Evolutionary conservation across 2,329 filamentous ascomycete species (phyloP), one percentile per base, ranked within the genome.

Genomic region (Cladosporium sp.): DNA sequence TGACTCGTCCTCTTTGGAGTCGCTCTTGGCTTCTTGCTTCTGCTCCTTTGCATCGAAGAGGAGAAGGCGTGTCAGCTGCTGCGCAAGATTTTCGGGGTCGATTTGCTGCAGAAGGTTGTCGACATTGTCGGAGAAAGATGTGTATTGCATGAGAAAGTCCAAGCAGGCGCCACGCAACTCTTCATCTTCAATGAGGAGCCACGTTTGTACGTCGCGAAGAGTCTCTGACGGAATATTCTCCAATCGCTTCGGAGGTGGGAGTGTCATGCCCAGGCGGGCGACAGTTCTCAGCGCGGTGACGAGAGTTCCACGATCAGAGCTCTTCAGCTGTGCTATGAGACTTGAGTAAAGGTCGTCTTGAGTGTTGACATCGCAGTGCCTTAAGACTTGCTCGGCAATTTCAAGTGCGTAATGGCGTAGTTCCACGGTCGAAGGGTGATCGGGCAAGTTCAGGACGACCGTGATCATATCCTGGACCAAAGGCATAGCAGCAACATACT

Each of bases 101-200:
- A 85, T 73, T 15, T 79, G 75, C 29, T 79, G 75, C 9, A 89
- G 71, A 17, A 95, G 72, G 5, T 77, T 82, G 62, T 90, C 86
- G 8, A 97, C 85, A 59, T 97, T 99, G 37, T 86, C 79, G 3
- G 86, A 82, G 7, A 90, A 85, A 1, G 90, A 88, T 0, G 92
- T 96, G 70, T 91, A 99, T 66, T 96, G 89, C 65, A 97, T 97
- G 29, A 97, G 79, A 64, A 99, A 95, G 68, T 99, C 93, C 27
- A 99, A 78, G 55, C 88, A 90, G 15, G 89, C 88, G 62, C 89
- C 88, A 59, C 92, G 80, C 12, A 99, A 76, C 64, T 96, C 92
- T 65, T 96, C 90, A 60, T 99, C 93, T 57, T 93, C 87, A 7
- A 93, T 78, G 22, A 93, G 71, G 6, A 91, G 77, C 82, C 86